These are phyloP conservation scores for Comarum palustre DNA, from an alignment of 306 rosid genomes.

Conservation along the genomic window DNA sequence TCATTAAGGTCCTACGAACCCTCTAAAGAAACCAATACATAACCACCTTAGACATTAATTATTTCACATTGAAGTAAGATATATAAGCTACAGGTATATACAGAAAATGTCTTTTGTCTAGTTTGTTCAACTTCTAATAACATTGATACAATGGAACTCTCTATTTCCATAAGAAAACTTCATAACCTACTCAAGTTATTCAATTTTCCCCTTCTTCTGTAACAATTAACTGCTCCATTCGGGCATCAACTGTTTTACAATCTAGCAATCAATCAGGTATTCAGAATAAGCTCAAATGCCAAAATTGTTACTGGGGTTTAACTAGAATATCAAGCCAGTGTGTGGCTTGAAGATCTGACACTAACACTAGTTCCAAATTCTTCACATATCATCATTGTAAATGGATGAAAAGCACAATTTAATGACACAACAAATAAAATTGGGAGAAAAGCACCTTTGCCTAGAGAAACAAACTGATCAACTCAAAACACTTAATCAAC, in stretches of 20 bases:
- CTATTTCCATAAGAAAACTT: neutral
- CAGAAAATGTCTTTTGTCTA: neutral
- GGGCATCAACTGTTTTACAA: neutral
- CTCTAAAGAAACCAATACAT: neutral
- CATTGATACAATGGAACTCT: neutral
- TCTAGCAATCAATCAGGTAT: neutral
- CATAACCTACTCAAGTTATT: neutral
- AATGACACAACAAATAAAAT: slow-evolving; percentile 1
- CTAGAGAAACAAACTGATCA: neutral
- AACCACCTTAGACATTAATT: neutral
- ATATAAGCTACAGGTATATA: neutral
- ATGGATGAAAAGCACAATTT: neutral
- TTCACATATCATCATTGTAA: neutral
- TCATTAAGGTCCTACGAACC: neutral
- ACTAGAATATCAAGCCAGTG: neutral
- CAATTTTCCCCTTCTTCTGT: neutral
- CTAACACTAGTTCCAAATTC: neutral
- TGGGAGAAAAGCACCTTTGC: neutral
- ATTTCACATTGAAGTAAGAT: neutral
- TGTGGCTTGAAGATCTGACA: neutral
- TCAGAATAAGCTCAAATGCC: neutral
- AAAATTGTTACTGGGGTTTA: neutral
- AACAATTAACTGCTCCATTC: neutral
- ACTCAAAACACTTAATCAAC: too few species aligned
- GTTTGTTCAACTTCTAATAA: neutral